phyloP scores from a whole-genome alignment of 495 filamentous ascomycete species.

The Podospora conica region DNA sequence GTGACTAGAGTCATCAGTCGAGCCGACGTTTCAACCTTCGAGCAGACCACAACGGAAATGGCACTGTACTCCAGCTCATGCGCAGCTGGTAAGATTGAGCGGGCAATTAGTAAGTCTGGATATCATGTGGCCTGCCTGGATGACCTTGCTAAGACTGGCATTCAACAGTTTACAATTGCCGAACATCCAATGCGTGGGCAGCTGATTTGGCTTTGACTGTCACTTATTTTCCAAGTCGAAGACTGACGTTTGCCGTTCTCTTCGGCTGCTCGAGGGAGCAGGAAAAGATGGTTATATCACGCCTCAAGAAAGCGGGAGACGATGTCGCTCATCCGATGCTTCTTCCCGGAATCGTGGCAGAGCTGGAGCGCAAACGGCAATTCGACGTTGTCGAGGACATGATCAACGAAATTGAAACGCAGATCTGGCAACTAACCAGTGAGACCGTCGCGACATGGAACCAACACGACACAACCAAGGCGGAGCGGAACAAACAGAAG shows the following conservation, averaged over 20 bases:
- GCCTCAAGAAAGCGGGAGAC: constrained; percentile 5
- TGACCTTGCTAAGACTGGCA: not conserved
- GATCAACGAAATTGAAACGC: constrained; percentile 20
- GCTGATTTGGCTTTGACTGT: constrained; percentile 26
- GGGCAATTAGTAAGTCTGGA: constrained; percentile 7
- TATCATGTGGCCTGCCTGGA: not conserved
- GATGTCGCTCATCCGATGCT: constrained; percentile 27
- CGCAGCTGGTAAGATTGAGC: constrained; percentile 9
- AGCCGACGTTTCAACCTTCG: constrained; percentile 16
- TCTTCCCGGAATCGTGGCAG: constrained; percentile 24
- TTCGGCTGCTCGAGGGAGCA: constrained; percentile 20
- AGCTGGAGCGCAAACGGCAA: constrained; percentile 24
- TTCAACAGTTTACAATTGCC: constrained; percentile 23
- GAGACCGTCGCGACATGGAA: not conserved
- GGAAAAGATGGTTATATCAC: constrained; percentile 18
- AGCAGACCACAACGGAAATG: too few species aligned
- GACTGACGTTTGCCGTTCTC: constrained; percentile 22
- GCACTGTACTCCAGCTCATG: not conserved
- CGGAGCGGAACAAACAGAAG: constrained; percentile 14
- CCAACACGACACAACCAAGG: constrained; percentile 5
- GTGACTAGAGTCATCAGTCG: constrained; percentile 12
- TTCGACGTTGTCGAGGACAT: constrained; percentile 18
- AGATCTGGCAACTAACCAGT: constrained; percentile 21
- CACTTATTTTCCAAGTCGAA: constrained; percentile 24
- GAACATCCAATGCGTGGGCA: constrained; percentile 27